Base-by-base conservation (phyloP, 768 basidiomycete species). In the Mycena amicta region DNA sequence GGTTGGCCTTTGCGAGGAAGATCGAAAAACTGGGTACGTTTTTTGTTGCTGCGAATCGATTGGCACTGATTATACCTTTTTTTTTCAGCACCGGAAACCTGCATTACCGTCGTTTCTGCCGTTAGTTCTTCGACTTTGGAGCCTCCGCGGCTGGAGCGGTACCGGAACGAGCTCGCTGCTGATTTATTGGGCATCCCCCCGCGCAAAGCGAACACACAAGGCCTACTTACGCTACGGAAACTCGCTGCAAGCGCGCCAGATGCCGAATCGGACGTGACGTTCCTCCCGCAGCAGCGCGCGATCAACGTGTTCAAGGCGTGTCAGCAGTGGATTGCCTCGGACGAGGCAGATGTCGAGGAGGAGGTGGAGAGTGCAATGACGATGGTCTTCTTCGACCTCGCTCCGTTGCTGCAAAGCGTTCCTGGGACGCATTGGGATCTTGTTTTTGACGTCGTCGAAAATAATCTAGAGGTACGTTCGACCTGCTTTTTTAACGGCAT, bases 341-440 rank as follows among this genome's bases (percentile, higher is more conserved):
- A 70, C 40, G 86, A 85, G 39, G 86, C 85, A 13, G 86, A 88
- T 25, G 72, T 93, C 2, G 82, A 85, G 26, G 92, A 93, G 62
- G 87, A 89, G 47, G 80, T 95, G 3, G 91, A 97, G 69, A 86
- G 84, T 57, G 83, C 80, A 53, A 86, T 96, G 77, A 86, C 90
- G 5, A 71, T 86, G 59, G 70, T 97, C 3, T 92, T 93, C 68
- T 73, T 80, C 43, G 80, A 89, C 55, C 77, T 98, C 2, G 92
- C 87, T 1, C 95, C 95, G 2, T 89, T 98, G 53, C 73, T 98
- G 58, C 94, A 98, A 72, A 90, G 86, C 67, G 80, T 96, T 2
- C 77, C 85, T 15, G 97, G 96, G 0, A 76, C 82, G 0, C 97
- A 98, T 71, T 99, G 97, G 97, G 90, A 93, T 50, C 83, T 95